Evolutionary conservation across 495 filamentous ascomycete genomes (phyloP).

Genomic region (Penicillium waksmanii): DNA sequence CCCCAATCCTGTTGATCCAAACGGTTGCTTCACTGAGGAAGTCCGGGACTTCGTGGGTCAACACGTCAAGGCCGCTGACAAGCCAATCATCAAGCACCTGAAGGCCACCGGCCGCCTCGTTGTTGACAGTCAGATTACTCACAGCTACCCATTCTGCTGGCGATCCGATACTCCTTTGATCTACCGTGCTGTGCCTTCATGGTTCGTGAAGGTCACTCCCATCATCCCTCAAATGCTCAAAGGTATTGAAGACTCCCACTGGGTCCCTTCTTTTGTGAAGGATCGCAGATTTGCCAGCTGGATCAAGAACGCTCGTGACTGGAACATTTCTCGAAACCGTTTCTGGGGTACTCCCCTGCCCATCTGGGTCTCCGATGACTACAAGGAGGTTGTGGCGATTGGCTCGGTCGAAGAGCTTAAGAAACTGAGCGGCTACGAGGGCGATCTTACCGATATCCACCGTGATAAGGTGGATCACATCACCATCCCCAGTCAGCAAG

Average conservation of each 20-base stretch:
- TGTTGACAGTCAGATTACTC: constrained; percentile 87
- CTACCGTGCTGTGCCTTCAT: constrained; percentile 90
- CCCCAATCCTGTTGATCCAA: constrained; percentile 87
- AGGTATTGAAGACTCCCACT: constrained; percentile 89
- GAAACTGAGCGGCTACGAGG: constrained; percentile 80
- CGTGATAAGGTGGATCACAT: constrained; percentile 95
- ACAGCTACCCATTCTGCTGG: constrained; percentile 96
- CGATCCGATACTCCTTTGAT: constrained; percentile 95
- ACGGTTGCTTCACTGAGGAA: constrained; percentile 77
- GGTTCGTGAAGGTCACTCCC: constrained; percentile 88
- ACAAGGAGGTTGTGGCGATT: constrained; percentile 83
- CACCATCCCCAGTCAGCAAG: constrained; percentile 90
- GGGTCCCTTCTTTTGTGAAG: constrained; percentile 92
- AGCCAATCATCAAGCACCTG: constrained; percentile 88
- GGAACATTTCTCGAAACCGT: constrained; percentile 94
- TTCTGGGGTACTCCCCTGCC: constrained; percentile 97
- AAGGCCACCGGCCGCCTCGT: constrained; percentile 80
- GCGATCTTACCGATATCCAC: constrained; percentile 88
- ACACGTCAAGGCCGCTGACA: constrained; percentile 94
- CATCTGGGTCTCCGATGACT: constrained; percentile 88
- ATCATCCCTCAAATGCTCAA: constrained; percentile 89
- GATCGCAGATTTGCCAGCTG: constrained; percentile 87
- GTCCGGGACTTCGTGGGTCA: constrained; percentile 85
- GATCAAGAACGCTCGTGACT: constrained; percentile 91
- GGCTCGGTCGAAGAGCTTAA: constrained; percentile 87